phyloP scores from a whole-genome alignment of 2,329 filamentous ascomycete species.

The Xylaria hypoxylon region DNA sequence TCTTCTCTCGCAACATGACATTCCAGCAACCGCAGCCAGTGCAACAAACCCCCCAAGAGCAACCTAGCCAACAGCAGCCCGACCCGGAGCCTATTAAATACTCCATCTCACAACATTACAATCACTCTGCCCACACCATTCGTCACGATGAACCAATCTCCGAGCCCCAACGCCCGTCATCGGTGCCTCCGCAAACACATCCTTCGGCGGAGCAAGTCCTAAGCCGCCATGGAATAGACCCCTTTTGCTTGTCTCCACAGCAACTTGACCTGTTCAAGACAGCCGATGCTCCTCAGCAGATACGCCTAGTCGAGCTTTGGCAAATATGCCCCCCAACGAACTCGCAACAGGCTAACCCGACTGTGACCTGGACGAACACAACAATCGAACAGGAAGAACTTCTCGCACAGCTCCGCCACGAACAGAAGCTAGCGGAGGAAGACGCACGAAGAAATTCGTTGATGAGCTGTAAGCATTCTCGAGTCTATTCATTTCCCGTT shows the following conservation, averaged over 20 bases:
- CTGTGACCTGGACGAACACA: conserved; percentile 65
- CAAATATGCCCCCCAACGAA: conserved; percentile 78
- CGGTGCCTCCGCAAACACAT: conserved; percentile 62
- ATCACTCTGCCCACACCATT: conserved; percentile 77
- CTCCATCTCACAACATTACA: conserved; percentile 84
- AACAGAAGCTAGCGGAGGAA: conserved; percentile 60
- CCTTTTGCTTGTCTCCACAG: conserved; percentile 74
- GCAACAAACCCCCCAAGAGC: conserved; percentile 45
- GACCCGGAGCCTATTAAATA: conserved; percentile 70
- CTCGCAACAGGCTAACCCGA: conserved; percentile 63
- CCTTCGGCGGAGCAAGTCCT: conserved; percentile 69
- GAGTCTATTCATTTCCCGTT: neutral
- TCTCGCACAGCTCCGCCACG: conserved; percentile 71
- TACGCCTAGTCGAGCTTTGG: conserved; percentile 86
- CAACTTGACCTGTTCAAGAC: conserved; percentile 84
- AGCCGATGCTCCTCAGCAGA: conserved; percentile 77
- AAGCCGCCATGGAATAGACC: conserved; percentile 75
- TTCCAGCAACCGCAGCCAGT: conserved; percentile 61
- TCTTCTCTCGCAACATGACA: conserved; percentile 82
- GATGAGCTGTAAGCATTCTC: conserved; percentile 55
- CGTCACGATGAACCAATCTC: conserved; percentile 53
- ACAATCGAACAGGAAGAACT: conserved; percentile 68
- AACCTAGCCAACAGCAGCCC: conserved; percentile 48
- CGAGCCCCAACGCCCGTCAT: conserved; percentile 60
- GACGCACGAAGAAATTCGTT: conserved; percentile 55